Percentiles rank a stretch among this genome's conserved stretches.
These are phyloP conservation scores for Metarhizium robertsii DNA, from an alignment of 2,329 filamentous ascomycete species.

Conservation along the genomic window DNA sequence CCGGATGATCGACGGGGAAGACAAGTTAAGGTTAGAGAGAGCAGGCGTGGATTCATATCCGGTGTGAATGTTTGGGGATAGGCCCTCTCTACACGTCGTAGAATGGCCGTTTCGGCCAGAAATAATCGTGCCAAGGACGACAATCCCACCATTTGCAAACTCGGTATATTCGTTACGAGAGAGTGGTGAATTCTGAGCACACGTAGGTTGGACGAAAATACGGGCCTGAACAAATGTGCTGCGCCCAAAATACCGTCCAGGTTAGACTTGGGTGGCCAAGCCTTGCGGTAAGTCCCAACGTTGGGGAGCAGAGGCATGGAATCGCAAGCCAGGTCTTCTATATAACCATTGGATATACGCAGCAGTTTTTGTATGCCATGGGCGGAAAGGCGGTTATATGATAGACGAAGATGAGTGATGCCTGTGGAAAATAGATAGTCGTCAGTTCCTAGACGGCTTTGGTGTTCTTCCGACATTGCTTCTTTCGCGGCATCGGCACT, in stretches of 20 bases:
- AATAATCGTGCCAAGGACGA: constrained; percentile 26
- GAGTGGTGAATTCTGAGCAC: constrained; percentile 50
- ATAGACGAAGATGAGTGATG: constrained; percentile 47
- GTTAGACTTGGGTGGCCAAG: constrained; percentile 20
- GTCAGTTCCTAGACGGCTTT: constrained; percentile 5
- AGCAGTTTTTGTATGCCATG: constrained; percentile 35
- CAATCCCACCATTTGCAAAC: constrained; percentile 28
- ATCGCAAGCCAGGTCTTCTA: constrained; percentile 46
- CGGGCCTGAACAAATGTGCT: constrained; percentile 40
- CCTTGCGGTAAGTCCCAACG: constrained; percentile 1
- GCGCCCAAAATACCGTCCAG: constrained; percentile 35
- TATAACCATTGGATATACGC: constrained; percentile 29
- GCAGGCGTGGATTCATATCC: constrained; percentile 46
- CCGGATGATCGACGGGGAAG: constrained; percentile 46
- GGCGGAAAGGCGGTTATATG: constrained; percentile 37
- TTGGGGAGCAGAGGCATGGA: constrained; percentile 22
- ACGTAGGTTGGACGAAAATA: constrained; percentile 43
- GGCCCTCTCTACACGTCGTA: constrained; percentile 31
- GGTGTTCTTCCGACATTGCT: constrained; percentile 12
- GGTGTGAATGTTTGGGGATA: constrained; percentile 42
- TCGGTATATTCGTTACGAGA: constrained; percentile 44
- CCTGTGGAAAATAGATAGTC: constrained; percentile 14
- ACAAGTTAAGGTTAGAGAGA: constrained; percentile 41
- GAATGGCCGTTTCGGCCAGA: constrained; percentile 36
- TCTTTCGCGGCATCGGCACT: constrained; percentile 16